Conservation (phyloP, 148 eudicot genomes). For the Nepenthes mirabilis region DNA sequence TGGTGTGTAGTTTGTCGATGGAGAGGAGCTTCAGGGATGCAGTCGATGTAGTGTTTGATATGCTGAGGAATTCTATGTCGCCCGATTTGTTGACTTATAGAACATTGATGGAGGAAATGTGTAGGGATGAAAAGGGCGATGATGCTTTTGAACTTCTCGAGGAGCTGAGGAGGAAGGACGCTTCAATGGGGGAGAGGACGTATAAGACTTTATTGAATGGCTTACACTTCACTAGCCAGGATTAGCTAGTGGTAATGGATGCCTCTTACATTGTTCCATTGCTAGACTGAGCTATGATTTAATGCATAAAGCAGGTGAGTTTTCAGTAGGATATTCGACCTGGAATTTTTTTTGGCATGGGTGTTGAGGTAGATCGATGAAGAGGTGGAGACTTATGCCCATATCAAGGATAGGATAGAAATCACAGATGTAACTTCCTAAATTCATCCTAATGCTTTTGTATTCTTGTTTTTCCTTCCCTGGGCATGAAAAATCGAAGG, state of each 20-base stretch:
- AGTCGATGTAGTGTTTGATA: constrained; percentile 44
- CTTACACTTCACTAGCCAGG: constrained; percentile 40
- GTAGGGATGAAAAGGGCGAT: constrained; percentile 60
- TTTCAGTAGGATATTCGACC: too few species aligned
- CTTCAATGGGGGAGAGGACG: constrained; percentile 51
- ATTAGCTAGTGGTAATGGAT: constrained; percentile 8
- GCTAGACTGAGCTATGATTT: too few species aligned
- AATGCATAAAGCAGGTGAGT: too few species aligned
- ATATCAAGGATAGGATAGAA: too few species aligned
- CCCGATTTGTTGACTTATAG: constrained; percentile 81
- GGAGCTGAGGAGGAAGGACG: constrained; percentile 54
- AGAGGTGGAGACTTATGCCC: too few species aligned
- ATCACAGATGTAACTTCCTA: too few species aligned
- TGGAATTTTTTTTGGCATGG: too few species aligned
- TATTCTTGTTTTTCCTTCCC: too few species aligned
- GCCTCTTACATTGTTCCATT: too few species aligned
- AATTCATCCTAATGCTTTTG: too few species aligned
- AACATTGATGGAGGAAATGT: constrained; percentile 74
- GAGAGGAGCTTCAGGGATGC: constrained; percentile 60
- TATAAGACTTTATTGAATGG: constrained; percentile 43
- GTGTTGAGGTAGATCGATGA: too few species aligned
- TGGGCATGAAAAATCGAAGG: too few species aligned
- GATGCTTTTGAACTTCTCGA: constrained; percentile 73
- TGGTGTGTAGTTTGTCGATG: constrained; percentile 84
- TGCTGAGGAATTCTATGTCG: constrained; percentile 41